Evolutionary conservation across 441 rosid species (phyloP).

Genomic region (Gossypium armourianum): DNA sequence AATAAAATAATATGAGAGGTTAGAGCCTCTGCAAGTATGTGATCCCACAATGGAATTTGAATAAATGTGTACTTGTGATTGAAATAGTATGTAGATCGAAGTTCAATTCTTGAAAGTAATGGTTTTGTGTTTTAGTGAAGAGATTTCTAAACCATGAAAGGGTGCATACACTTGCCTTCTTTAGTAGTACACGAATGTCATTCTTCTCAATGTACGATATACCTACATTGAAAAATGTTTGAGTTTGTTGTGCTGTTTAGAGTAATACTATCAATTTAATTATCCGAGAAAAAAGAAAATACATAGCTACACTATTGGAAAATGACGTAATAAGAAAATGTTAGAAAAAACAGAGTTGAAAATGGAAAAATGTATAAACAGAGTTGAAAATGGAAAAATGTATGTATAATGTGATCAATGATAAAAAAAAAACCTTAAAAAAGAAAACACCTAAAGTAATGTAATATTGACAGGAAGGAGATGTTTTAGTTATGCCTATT

Average conservation of each 20-base stretch:
- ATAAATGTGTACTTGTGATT: not conserved
- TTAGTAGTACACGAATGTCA: not conserved
- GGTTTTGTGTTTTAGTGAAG: not conserved
- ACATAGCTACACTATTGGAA: not conserved
- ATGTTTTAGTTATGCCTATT: not conserved
- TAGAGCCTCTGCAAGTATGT: not conserved
- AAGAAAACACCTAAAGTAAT: not conserved
- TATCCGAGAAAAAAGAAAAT: not conserved
- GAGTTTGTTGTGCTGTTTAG: not conserved
- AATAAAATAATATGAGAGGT: not conserved
- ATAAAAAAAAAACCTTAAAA: not conserved
- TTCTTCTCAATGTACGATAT: constrained; percentile 13
- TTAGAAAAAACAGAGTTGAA: not conserved
- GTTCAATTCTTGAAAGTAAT: not conserved
- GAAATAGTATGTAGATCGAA: not conserved
- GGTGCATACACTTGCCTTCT: constrained; percentile 1
- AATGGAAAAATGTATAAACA: not conserved
- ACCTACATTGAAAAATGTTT: not conserved
- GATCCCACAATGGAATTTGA: not conserved
- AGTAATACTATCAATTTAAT: not conserved
- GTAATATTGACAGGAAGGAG: not conserved
- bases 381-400: not conserved
- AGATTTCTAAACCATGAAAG: not conserved
- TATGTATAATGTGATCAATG: not conserved
- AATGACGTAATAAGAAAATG: not conserved